phyloP scores from a whole-genome alignment of 1,284 basidiomycete genomes.

The Kalmanozyma brasiliensis region DNA sequence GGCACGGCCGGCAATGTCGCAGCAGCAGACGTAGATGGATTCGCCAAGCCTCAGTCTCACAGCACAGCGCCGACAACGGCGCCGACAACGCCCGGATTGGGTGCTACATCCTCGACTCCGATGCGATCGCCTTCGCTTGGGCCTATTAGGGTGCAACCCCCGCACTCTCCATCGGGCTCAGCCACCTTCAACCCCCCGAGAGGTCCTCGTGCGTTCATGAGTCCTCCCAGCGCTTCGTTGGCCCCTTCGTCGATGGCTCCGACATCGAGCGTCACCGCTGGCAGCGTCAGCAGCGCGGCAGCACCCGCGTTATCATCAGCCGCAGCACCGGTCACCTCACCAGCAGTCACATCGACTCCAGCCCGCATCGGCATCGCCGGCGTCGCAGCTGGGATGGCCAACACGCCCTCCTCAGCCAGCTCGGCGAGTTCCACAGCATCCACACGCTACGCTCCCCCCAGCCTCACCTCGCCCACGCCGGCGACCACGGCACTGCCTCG shows the following conservation, averaged over 20 bases:
- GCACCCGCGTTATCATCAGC: not conserved
- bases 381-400: slow-evolving; percentile 13
- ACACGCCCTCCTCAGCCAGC: slow-evolving; percentile 30
- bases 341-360: slow-evolving; percentile 17
- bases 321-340: not conserved
- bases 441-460: slow-evolving; percentile 10
- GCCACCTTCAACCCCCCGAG: slow-evolving; percentile 40
- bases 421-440: slow-evolving; percentile 16
- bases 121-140: slow-evolving; percentile 30
- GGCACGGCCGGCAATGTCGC: not conserved
- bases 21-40: slow-evolving; percentile 18
- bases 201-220: slow-evolving; percentile 45
- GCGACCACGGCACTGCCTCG: slow-evolving; percentile 12
- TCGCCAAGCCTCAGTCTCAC: slow-evolving; percentile 11
- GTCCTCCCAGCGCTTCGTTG: slow-evolving; percentile 10
- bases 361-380: slow-evolving; percentile 18
- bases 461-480: slow-evolving; percentile 28
- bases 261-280: slow-evolving; percentile 4
- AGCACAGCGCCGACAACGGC: slow-evolving; percentile 7
- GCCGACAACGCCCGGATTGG: not conserved
- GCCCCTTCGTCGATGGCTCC: slow-evolving; percentile 10
- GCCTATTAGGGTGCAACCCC: slow-evolving; percentile 14
- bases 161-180: slow-evolving; percentile 27
- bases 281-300: slow-evolving; percentile 1
- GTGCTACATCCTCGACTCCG: not conserved